These are phyloP conservation scores for Agaricus bisporus DNA, from an alignment of 768 basidiomycete genomes.

Conservation along the genomic window DNA sequence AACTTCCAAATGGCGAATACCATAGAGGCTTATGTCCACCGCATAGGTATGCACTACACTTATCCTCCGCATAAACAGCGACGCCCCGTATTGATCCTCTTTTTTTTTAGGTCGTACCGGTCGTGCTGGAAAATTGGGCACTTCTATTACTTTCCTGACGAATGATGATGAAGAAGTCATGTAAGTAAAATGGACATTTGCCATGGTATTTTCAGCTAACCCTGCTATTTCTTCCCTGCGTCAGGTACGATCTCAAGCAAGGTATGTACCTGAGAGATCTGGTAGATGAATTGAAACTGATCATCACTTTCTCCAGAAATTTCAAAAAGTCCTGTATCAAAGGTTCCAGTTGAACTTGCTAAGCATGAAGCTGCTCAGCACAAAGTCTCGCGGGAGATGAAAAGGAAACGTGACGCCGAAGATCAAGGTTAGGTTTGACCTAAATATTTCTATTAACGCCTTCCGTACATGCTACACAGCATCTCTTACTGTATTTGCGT, in stretches of 20 bases:
- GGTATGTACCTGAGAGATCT: conserved; percentile 38
- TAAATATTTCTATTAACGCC: no score
- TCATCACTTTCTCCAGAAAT: conserved; percentile 52
- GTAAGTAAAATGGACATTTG: conserved; percentile 42
- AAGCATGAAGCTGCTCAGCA: conserved; percentile 91
- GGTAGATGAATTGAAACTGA: background rate
- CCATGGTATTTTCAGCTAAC: conserved; percentile 8
- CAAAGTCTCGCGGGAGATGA: conserved; percentile 91
- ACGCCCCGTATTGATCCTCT: conserved; percentile 7
- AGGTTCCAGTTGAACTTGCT: conserved; percentile 82
- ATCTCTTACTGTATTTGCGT: no score
- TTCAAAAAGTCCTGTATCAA: conserved; percentile 88
- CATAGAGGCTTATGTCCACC: conserved; percentile 96
- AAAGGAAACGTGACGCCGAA: conserved; percentile 83
- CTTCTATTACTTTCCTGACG: conserved; percentile 91
- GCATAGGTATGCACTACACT: conserved; percentile 65
- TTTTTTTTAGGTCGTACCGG: conserved; percentile 77
- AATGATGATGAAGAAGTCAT: conserved; percentile 98
- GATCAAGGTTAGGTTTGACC: conserved; percentile 43
- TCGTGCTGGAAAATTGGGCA: conserved; percentile 93
- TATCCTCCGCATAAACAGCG: conserved; percentile 14
- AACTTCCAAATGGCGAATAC: conserved; percentile 97
- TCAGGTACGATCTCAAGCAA: conserved; percentile 93
- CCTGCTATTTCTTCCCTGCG: conserved; percentile 13
- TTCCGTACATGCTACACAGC: no score